Percentiles rank a stretch among this genome's conserved stretches.
phyloP scores from a whole-genome alignment of 306 rosid genomes.

The Oemleria cerasiformis region DNA sequence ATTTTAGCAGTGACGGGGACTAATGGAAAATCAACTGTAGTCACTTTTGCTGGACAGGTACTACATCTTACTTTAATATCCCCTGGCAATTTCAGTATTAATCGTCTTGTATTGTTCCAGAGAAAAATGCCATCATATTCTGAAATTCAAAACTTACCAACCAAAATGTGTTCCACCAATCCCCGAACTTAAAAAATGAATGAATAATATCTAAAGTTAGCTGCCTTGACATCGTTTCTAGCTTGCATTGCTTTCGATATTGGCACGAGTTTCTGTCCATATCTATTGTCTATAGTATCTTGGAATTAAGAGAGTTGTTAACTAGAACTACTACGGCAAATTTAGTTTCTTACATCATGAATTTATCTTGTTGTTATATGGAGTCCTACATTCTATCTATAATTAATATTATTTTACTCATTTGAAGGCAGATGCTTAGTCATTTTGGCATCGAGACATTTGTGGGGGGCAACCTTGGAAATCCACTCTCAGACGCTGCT shows the following conservation, averaged over 20 bases:
- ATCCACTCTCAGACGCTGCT: conserved; percentile 34
- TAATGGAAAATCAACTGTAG: conserved; percentile 38
- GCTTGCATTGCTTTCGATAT: neutral
- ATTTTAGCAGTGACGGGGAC: conserved; percentile 40
- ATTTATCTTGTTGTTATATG: neutral
- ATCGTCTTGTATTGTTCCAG: neutral
- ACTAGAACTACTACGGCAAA: neutral
- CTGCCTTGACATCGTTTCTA: neutral
- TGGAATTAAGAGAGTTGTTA: neutral
- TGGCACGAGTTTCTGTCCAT: neutral
- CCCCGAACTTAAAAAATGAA: neutral
- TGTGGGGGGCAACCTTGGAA: conserved; percentile 39
- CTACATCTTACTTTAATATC: neutral
- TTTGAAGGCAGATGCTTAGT: conserved; percentile 32
- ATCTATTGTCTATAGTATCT: neutral
- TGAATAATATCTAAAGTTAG: neutral
- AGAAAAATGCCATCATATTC: neutral
- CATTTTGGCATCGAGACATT: conserved; percentile 23
- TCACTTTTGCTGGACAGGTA: conserved; percentile 39
- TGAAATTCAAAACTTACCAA: neutral
- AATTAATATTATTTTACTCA: conserved; percentile 4
- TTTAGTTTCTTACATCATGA: neutral
- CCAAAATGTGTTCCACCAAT: neutral
- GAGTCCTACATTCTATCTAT: neutral
- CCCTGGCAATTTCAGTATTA: neutral